Evolutionary conservation across 1,284 basidiomycete genomes (phyloP).

Genomic region (Cystobasidium sp.): DNA sequence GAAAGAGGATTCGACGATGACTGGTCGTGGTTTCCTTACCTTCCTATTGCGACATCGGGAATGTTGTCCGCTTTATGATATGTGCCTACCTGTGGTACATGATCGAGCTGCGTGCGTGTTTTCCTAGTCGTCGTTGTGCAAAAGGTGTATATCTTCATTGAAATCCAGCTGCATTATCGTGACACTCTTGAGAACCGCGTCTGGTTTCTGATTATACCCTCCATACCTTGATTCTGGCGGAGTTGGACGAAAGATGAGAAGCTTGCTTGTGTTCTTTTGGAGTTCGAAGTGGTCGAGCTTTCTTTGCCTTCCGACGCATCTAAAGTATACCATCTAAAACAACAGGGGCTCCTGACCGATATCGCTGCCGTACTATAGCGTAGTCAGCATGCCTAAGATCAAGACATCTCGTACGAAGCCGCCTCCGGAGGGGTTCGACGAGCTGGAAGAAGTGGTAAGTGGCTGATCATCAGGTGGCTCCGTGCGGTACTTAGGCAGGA

Average conservation of each 20-base stretch:
- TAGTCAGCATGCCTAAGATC: constrained; percentile 27
- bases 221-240: too few species aligned
- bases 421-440: constrained; percentile 96
- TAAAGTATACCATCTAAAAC: neutral
- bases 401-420: constrained; percentile 88
- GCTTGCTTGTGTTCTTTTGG: too few species aligned
- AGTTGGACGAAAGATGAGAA: too few species aligned
- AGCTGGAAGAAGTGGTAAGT: constrained; percentile 59
- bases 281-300: too few species aligned
- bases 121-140: too few species aligned
- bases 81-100: neutral
- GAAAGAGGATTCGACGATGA: neutral
- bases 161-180: too few species aligned
- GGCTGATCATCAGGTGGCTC: neutral
- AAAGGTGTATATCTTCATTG: too few species aligned
- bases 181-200: too few species aligned
- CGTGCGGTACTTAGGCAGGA: too few species aligned
- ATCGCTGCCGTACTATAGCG: neutral
- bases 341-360: neutral
- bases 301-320: too few species aligned
- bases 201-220: too few species aligned
- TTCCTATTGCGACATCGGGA: neutral
- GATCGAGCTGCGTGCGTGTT: too few species aligned
- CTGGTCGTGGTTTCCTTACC: neutral
- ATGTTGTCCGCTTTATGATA: neutral